phyloP scores from a whole-genome alignment of 1,139 yeast genomes.

The Martiniozyma asiatica region DNA sequence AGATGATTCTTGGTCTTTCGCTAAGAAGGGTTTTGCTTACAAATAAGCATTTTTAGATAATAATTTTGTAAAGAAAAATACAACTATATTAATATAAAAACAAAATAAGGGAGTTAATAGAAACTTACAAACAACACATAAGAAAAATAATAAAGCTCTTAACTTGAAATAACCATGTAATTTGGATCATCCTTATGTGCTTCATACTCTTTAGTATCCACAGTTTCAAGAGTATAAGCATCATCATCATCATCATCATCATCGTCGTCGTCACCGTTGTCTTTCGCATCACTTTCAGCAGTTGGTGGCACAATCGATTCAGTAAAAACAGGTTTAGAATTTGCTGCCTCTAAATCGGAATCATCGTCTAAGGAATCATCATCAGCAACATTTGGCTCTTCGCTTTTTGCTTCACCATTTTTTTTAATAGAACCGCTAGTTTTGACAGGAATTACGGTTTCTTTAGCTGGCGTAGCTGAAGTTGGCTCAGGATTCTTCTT shows the following conservation, averaged over 20 bases:
- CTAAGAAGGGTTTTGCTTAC: conserved; percentile 55
- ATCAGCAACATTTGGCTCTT: conserved; percentile 1
- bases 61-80: background rate
- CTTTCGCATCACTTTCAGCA: conserved; percentile 5
- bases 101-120: conserved; percentile 2
- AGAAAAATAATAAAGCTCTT: conserved; percentile 1
- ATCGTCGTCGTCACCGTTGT: conserved; percentile 2
- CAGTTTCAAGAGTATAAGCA: conserved; percentile 39
- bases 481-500: background rate
- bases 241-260: conserved; percentile 17
- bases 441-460: background rate
- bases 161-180: conserved; percentile 39
- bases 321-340: conserved; percentile 10
- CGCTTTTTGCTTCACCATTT: conserved; percentile 8
- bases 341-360: conserved; percentile 8
- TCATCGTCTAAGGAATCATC: conserved; percentile 7
- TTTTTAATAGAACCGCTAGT: conserved; percentile 3
- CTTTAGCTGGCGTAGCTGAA: background rate
- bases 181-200: conserved; percentile 35
- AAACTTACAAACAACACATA: conserved; percentile 2
- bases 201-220: conserved; percentile 36
- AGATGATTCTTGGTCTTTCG: conserved; percentile 83
- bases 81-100: conserved; percentile 1
- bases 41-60: conserved; percentile 13
- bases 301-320: conserved; percentile 8